These are phyloP conservation scores for Yamadazyma kitorensis DNA, from an alignment of 805 yeast species.

Conservation along the genomic window DNA sequence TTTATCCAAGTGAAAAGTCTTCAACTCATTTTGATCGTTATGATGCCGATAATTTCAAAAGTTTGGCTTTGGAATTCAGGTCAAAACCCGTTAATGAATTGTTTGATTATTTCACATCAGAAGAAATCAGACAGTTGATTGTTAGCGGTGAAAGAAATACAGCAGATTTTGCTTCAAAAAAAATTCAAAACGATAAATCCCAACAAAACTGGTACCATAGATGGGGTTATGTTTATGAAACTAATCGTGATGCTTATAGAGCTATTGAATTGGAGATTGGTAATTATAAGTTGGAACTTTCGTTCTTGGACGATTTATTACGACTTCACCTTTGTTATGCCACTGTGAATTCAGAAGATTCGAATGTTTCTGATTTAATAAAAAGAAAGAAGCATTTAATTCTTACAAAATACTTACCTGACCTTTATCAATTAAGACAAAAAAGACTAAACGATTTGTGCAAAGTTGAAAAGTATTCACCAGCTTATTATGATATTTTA, in stretches of 20 bases:
- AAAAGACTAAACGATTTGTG: conserved; percentile 6
- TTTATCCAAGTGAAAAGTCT: background rate
- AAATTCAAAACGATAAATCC: conserved; percentile 1
- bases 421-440: conserved; percentile 1
- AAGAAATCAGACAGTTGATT: conserved; percentile 11
- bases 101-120: conserved; percentile 10
- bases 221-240: conserved; percentile 16
- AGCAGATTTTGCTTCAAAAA: conserved; percentile 4
- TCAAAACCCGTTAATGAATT: conserved; percentile 3
- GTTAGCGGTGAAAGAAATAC: conserved; percentile 8
- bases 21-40: background rate
- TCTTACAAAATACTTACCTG: conserved; percentile 9
- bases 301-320: conserved; percentile 10
- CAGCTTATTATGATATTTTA: conserved; percentile 9
- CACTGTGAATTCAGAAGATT: background rate
- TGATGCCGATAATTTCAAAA: background rate
- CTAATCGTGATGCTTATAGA: conserved; percentile 11
- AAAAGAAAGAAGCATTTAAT: conserved; percentile 9
- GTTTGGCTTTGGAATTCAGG: conserved; percentile 4
- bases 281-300: conserved; percentile 13
- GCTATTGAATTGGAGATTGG: conserved; percentile 12
- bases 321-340: conserved; percentile 9
- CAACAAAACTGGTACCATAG: conserved; percentile 13
- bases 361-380: conserved; percentile 9
- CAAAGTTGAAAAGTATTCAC: conserved; percentile 7